phyloP scores from a whole-genome alignment of 2,329 filamentous ascomycete species.

The Rhinocladiella mackenziei region DNA sequence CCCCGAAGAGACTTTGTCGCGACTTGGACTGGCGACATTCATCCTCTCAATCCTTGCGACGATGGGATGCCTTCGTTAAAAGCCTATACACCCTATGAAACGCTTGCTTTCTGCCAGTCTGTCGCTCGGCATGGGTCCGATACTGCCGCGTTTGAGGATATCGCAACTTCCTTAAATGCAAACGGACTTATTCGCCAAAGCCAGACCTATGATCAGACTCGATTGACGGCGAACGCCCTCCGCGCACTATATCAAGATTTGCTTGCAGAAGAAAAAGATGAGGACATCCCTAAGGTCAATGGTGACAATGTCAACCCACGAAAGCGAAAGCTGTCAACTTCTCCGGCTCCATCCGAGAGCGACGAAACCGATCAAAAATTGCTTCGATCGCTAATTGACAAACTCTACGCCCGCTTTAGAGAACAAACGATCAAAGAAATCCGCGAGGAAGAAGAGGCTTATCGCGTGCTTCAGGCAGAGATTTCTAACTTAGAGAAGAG shows the following conservation, averaged over 20 bases:
- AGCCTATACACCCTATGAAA: slow-evolving; percentile 79
- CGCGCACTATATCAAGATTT: slow-evolving; percentile 73
- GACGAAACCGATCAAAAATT: slow-evolving; percentile 11
- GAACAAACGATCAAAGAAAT: slow-evolving; percentile 67
- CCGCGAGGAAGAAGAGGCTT: slow-evolving; percentile 66
- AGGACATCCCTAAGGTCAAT: slow-evolving; percentile 34
- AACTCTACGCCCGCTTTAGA: slow-evolving; percentile 71
- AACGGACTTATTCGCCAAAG: slow-evolving; percentile 70
- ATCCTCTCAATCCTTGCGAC: slow-evolving; percentile 18
- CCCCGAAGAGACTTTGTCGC: slow-evolving; percentile 7
- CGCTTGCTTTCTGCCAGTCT: slow-evolving; percentile 77
- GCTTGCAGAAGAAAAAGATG: slow-evolving; percentile 62
- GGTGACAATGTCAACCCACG: slow-evolving; percentile 48
- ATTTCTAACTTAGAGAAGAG: slow-evolving; percentile 64
- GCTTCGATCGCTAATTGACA: slow-evolving; percentile 54
- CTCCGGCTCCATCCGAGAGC: slow-evolving; percentile 48
- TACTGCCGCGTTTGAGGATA: slow-evolving; percentile 62
- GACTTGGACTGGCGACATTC: slow-evolving; percentile 5
- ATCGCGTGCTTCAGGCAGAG: slow-evolving; percentile 61
- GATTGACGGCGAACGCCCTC: slow-evolving; percentile 73
- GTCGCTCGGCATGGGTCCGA: slow-evolving; percentile 65
- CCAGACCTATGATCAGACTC: slow-evolving; percentile 65
- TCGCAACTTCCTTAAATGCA: slow-evolving; percentile 69
- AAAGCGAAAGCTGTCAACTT: slow-evolving; percentile 70
- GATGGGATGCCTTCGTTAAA: slow-evolving; percentile 57